Conservation (phyloP, 1,284 basidiomycete species). For the Papiliotrema fonsecae region DNA sequence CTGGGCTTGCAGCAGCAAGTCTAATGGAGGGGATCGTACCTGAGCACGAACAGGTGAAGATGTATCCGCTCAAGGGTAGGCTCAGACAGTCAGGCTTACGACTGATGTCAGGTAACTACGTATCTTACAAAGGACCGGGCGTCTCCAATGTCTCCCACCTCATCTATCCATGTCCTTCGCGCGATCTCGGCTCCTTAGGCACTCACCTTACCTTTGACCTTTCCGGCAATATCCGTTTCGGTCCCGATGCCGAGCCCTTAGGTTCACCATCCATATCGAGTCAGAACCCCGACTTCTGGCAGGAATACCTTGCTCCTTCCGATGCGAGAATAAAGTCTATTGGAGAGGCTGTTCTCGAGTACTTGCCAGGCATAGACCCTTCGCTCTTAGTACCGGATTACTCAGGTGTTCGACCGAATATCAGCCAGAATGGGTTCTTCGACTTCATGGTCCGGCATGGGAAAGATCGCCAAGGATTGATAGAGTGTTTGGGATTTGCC, state of each 20-base stretch:
- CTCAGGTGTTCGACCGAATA: conserved; percentile 85
- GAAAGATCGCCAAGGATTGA: conserved; percentile 36
- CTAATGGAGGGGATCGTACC: conserved; percentile 69
- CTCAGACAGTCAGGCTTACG: conserved; percentile 6
- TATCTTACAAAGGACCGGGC: conserved; percentile 76
- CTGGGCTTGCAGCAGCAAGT: conserved; percentile 71
- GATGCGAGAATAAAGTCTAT: conserved; percentile 57
- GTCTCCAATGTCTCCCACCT: conserved; percentile 61
- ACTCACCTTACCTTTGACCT: conserved; percentile 89
- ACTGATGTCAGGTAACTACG: conserved; percentile 62
- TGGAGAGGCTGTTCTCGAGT: conserved; percentile 56
- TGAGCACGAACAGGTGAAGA: conserved; percentile 54
- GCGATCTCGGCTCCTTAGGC: conserved; percentile 61
- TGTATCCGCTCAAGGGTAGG: conserved; percentile 65
- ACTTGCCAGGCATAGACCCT: conserved; percentile 66
- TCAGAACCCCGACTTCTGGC: conserved; percentile 69
- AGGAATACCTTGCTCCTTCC: conserved; percentile 61
- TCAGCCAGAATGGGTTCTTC: conserved; percentile 69
- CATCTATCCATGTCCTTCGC: conserved; percentile 83
- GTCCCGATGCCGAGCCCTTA: conserved; percentile 89
- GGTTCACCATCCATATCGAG: conserved; percentile 54
- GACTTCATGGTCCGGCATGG: conserved; percentile 62
- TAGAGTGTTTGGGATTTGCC: conserved; percentile 53
- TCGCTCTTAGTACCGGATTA: conserved; percentile 79
- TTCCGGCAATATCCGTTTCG: conserved; percentile 81